Conservation (phyloP, 2,329 filamentous ascomycete species). For the Bipolaris zeicola region DNA sequence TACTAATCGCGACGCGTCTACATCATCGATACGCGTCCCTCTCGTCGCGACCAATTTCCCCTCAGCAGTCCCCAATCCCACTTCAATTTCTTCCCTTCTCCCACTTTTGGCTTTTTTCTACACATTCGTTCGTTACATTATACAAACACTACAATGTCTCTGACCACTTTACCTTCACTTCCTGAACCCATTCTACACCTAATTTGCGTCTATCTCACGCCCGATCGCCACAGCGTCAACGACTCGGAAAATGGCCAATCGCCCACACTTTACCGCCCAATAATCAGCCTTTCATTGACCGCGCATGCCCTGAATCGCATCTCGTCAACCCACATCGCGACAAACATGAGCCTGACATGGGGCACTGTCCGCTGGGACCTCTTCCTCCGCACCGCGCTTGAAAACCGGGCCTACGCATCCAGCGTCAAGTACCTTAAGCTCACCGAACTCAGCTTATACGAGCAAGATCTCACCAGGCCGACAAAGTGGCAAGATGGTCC, state of each 20-base stretch:
- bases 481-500: neutral
- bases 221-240: conserved; percentile 10
- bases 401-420: conserved; percentile 9
- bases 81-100: neutral
- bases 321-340: conserved; percentile 11
- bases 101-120: neutral
- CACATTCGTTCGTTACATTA: neutral
- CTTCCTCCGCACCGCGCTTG: conserved; percentile 3
- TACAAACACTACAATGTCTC: neutral
- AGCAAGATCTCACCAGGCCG: neutral
- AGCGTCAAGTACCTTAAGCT: conserved; percentile 10
- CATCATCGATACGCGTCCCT: conserved; percentile 15
- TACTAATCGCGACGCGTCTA: conserved; percentile 11
- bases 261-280: conserved; percentile 10
- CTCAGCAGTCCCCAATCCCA: conserved; percentile 1
- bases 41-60: neutral
- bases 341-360: conserved; percentile 8
- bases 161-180: conserved; percentile 2
- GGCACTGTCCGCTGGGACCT: conserved; percentile 5
- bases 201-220: conserved; percentile 10
- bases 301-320: conserved; percentile 11
- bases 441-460: neutral
- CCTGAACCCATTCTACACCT: conserved; percentile 12
- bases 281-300: conserved; percentile 10
- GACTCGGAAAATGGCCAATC: conserved; percentile 8